Evolutionary conservation across 2,329 filamentous ascomycete genomes (phyloP), one percentile per base, ranked within the genome.

Genomic region (Tolypocladium paradoxum): DNA sequence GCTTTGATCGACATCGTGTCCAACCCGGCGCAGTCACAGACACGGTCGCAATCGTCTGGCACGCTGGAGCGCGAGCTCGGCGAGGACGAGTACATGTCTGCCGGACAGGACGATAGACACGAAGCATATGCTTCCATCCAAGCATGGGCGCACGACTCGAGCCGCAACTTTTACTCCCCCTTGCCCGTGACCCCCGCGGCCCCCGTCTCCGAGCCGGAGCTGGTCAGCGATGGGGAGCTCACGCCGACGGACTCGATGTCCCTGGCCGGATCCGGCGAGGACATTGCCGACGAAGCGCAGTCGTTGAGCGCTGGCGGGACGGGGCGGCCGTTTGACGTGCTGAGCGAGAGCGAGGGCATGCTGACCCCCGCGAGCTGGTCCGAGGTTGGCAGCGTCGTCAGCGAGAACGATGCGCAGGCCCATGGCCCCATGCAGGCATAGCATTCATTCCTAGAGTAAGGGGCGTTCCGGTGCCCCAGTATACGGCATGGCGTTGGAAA

Each of bases 281-380:
- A 78, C 46, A 56, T 77, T 31, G 75, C 67, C 29, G 67, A 74
- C 35, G 75, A 79, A 43, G 66, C 58, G 33, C 62, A 57, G 22
- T 73, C 73, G 7, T 68, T 65, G 0, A 62, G 66, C 49, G 68
- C 65, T 2, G 70, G 64, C 9, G 70, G 70, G 33, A 70, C 59
- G 14, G 70, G 68, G 20, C 64, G 65, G 2, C 70, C 74, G 45
- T 78, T 72, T 51, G 81, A 83, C 55, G 75, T 83, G 18, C 66
- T 83, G 69, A 84, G 80, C 60, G 77, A 82, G 57, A 79, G 77
- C 59, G 78, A 78, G 34, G 79, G 79, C 33, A 76, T 83, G 61
- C 66, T 73, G 52, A 85, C 82, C 0, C 82, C 82, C 0, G 74
- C 75, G 1, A 83, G 78, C 65, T 85, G 82, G 82, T 82, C 79